Evolutionary conservation across 306 rosid genomes (phyloP).

Genomic region (Castanopsis chinensis): DNA sequence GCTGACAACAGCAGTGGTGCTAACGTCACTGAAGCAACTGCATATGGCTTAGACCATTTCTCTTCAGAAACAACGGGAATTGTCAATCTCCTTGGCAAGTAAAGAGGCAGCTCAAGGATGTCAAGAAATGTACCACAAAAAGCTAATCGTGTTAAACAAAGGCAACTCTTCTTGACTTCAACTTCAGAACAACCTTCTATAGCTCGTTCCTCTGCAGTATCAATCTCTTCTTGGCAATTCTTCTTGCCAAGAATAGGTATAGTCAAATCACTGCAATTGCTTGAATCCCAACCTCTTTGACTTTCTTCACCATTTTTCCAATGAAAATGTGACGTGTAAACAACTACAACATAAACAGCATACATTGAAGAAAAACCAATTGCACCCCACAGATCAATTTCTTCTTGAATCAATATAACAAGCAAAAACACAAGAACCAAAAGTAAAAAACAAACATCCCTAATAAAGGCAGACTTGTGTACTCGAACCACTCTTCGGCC

Average conservation of each 20-base stretch:
- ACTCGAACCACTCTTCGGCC: conserved; percentile 23
- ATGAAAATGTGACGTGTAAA: conserved; percentile 28
- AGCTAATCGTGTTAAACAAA: conserved; percentile 20
- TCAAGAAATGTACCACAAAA: conserved; percentile 13
- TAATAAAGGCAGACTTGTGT: conserved; percentile 37
- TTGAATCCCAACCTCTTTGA: conserved; percentile 14
- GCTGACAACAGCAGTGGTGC: conserved; percentile 42
- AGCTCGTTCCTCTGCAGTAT: conserved; percentile 18
- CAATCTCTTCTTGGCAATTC: conserved; percentile 25
- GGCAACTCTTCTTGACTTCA: conserved; percentile 24
- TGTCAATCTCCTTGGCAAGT: conserved; percentile 50
- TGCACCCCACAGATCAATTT: conserved; percentile 41
- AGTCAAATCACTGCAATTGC: conserved; percentile 26
- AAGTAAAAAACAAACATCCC: conserved; percentile 49
- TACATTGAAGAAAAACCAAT: conserved; percentile 38
- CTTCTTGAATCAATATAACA: conserved; percentile 28
- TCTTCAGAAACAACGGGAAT: conserved; percentile 54
- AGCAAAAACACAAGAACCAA: conserved; percentile 39
- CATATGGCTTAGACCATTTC: conserved; percentile 42
- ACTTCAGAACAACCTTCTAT: conserved; percentile 14
- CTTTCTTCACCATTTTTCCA: conserved; percentile 18
- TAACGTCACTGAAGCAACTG: conserved; percentile 40
- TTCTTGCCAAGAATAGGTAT: conserved; percentile 45
- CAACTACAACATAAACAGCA: conserved; percentile 44
- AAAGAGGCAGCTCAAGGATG: conserved; percentile 48